A percentile compares a stretch with the other conserved stretches of the same genome.
Evolutionary conservation across 108 stramenopile species (phyloP).

Genomic region (Discostella stelligeroides): DNA sequence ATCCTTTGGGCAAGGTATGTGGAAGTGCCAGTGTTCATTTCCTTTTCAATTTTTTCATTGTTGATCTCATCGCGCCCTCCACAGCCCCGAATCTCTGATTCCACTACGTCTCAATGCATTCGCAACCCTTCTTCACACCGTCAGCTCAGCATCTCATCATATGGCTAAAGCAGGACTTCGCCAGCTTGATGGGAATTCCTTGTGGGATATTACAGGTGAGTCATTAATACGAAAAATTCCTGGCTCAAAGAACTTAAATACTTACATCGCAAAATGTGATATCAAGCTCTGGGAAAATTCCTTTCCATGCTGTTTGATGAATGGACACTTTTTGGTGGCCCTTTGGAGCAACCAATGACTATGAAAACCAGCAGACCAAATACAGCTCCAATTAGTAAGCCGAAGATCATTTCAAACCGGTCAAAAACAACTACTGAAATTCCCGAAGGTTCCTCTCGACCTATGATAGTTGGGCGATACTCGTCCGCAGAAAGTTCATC

Average conservation of each 20-base stretch:
- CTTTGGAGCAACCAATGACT: slow-evolving; percentile 26
- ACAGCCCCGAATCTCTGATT: slow-evolving; percentile 67
- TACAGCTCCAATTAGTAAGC: slow-evolving; percentile 26
- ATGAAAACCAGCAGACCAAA: background rate
- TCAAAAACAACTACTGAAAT: slow-evolving; percentile 10
- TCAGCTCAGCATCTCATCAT: slow-evolving; percentile 65
- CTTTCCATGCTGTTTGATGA: slow-evolving; percentile 77
- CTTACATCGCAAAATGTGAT: too few relatives aligned
- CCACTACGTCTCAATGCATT: slow-evolving; percentile 84
- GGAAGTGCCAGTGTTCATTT: too few relatives aligned
- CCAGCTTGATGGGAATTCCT: slow-evolving; percentile 70
- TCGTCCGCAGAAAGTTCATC: slow-evolving; percentile 42
- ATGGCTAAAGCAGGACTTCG: slow-evolving; percentile 71
- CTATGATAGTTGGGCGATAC: slow-evolving; percentile 33
- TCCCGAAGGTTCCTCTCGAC: background rate
- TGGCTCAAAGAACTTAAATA: too few relatives aligned
- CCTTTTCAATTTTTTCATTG: background rate
- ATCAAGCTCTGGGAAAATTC: slow-evolving; percentile 46
- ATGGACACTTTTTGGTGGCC: slow-evolving; percentile 33
- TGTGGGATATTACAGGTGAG: slow-evolving; percentile 61
- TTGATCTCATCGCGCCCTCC: background rate
- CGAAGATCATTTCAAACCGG: slow-evolving; percentile 26
- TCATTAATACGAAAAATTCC: background rate
- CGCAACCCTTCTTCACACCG: slow-evolving; percentile 65
- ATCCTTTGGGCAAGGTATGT: slow-evolving; percentile 76